Evolutionary conservation across 164 flowering plant genomes (phyloP).

Genomic region (Chimonanthus praecox): DNA sequence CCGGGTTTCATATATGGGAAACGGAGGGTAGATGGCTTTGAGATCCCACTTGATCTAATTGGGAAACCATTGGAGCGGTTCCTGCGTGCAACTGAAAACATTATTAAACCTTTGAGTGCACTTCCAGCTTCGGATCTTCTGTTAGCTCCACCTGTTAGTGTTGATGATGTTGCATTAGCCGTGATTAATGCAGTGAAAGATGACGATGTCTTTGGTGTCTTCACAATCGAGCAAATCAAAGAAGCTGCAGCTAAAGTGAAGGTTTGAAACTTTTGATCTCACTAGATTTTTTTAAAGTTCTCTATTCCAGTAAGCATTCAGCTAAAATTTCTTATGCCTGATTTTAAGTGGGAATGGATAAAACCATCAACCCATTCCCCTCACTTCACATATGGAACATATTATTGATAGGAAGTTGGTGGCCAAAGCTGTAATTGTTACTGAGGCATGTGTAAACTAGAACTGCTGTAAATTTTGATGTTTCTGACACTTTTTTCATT

Average conservation of each 20-base stretch:
- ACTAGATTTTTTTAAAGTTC: neutral
- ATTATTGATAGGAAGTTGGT: neutral
- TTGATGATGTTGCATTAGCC: slow-evolving; percentile 83
- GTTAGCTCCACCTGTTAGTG: slow-evolving; percentile 87
- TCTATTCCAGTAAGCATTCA: neutral
- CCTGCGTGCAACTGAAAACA: slow-evolving; percentile 52
- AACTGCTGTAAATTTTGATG: neutral
- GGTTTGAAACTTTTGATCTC: slow-evolving; percentile 23
- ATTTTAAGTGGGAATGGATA: neutral
- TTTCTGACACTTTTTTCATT: neutral
- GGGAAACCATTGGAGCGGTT: slow-evolving; percentile 82
- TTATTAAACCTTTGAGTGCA: slow-evolving; percentile 63
- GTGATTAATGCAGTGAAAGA: slow-evolving; percentile 67
- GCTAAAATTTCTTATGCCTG: neutral
- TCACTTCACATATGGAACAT: neutral
- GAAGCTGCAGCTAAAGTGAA: slow-evolving; percentile 78
- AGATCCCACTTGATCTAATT: slow-evolving; percentile 83
- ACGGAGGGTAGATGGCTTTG: slow-evolving; percentile 68
- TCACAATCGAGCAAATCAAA: slow-evolving; percentile 91
- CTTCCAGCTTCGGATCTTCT: slow-evolving; percentile 90
- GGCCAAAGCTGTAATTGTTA: neutral
- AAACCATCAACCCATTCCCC: neutral
- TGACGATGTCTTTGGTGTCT: slow-evolving; percentile 83
- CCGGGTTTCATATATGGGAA: slow-evolving; percentile 96
- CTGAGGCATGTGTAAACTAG: neutral